phyloP scores from a whole-genome alignment of 192 early-diverging fungal species.

The Dispira simplex region DNA sequence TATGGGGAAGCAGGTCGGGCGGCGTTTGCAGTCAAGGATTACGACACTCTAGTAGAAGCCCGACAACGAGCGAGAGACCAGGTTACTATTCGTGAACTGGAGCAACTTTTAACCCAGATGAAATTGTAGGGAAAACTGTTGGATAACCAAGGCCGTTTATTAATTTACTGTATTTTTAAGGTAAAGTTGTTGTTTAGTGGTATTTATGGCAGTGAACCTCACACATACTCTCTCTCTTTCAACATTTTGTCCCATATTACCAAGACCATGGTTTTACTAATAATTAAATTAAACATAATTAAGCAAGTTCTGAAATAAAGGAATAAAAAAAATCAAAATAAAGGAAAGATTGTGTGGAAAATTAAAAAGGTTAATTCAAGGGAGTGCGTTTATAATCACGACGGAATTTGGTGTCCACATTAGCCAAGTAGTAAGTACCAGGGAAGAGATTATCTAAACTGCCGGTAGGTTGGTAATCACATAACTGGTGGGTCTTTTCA shows the following conservation, averaged over 20 bases:
- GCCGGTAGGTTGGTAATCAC: conserved; percentile 65
- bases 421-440: conserved; percentile 80
- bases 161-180: too few relatives aligned
- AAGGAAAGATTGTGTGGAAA: too few relatives aligned
- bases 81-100: conserved; percentile 2
- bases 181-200: too few relatives aligned
- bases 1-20: conserved; percentile 59
- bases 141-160: too few relatives aligned
- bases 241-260: too few relatives aligned
- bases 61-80: conserved; percentile 3
- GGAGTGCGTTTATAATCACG: conserved; percentile 61
- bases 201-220: too few relatives aligned
- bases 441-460: conserved; percentile 44
- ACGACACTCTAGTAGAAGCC: conserved; percentile 29
- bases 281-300: too few relatives aligned
- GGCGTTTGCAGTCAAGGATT: conserved; percentile 41
- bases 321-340: background rate
- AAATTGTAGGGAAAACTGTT: background rate
- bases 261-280: too few relatives aligned
- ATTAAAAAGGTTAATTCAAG: conserved; percentile 1
- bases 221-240: too few relatives aligned
- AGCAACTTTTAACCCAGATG: conserved; percentile 3
- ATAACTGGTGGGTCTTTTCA: conserved; percentile 71
- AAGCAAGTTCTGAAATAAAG: background rate
- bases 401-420: conserved; percentile 86